Base-by-base conservation (phyloP, 371 early-diverging fungal species). In the Mortierella sp. region DNA sequence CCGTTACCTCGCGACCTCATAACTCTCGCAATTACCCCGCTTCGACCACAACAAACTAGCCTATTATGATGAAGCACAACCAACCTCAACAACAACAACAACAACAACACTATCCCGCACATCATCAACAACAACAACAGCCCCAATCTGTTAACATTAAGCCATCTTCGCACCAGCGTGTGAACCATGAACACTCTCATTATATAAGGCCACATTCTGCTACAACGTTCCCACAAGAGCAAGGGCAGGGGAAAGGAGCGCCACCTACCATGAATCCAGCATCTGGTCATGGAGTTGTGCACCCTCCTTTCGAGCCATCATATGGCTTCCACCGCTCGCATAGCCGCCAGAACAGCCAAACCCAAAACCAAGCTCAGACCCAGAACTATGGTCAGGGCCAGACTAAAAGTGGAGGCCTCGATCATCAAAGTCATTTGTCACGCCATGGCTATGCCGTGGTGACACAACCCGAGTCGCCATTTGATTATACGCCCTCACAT, bases 391-490 rank as follows among this genome's bases (percentile, higher is more conserved):
- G 55, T 55, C 22, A 55, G 28, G 55, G 28, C 28, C 55, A 55
- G 28, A 13, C 28, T 15, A 55, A 40, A 59, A 38, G 15, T 4
- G 59, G 16, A 59, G 8, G 9, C 38, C 59, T 21, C 11, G 38
- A 59, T 21, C 33, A 7, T 38, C 59, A 38, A 15, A 10, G 40
- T 3, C 19, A 59, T 38, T 59, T 21, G 38, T 59, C 59, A 21
- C 59, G 59, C 33, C 38, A 59, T 38, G 24, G 19, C 40, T 40
- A 33, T 15, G 40, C 19, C 33, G 9, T 59, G 33, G 33, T 59
- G 60, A 59, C 65, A 40, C 71, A 65, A 38, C 65, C 64, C 9
- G 71, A 58, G 40, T 38, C 63, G 15, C 50, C 65, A 28, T 38
- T 58, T 45, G 65, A 71, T 40, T 65, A 65, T 59, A 50, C 41